Base-by-base conservation (phyloP, 2,329 filamentous ascomycete species). In the Aspergillus sp. region DNA sequence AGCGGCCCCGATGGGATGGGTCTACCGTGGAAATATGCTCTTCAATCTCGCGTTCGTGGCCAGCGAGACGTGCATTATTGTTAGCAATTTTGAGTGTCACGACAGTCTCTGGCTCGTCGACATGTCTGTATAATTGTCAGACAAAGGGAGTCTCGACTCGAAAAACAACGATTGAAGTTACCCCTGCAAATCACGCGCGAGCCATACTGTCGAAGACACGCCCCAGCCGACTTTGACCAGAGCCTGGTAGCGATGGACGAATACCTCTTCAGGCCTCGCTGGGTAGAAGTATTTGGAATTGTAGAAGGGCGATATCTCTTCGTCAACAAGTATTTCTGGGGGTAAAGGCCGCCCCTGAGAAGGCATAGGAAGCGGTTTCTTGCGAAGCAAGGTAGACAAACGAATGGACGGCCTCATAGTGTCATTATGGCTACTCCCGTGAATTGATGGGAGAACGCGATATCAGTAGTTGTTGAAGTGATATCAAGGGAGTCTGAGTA, bases 41-140 rank as follows among this genome's bases (percentile, higher is more conserved):
- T 52, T 68, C 64, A 54, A 73, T 59, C 16, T 67, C 61, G 13
- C 68, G 59, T 58, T 72, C 66, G 57, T 62, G 50, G 54, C 49
- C 20, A 61, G 58, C 53, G 4, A 43, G 54, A 47, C 32, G 57
- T n/a, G 46, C 35, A 59, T 67, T 63, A 4, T 51, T 59, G 59
- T 67, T 67, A 16, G 43, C 40, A 3, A 69, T 65, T 56, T 69
- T 67, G 3, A 70, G 49, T 47, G 57, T 59, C 47, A 69, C 58
- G 1, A 67, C n/a, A 0, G 3, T 57, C 44, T 68, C 65, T 58
- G 58, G 46, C 30, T 63, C 62, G 51, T 65, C 52, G 9, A 55
- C 49, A 58, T 62, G 52, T 38, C 63, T 66, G 43, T 52, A 58
- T 54, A 5, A 50, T 58, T 62, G 54, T 64, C 54, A 68, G 61